These are phyloP conservation scores for Daldinia bambusicola DNA, from an alignment of 495 filamentous ascomycete genomes.

Conservation along the genomic window DNA sequence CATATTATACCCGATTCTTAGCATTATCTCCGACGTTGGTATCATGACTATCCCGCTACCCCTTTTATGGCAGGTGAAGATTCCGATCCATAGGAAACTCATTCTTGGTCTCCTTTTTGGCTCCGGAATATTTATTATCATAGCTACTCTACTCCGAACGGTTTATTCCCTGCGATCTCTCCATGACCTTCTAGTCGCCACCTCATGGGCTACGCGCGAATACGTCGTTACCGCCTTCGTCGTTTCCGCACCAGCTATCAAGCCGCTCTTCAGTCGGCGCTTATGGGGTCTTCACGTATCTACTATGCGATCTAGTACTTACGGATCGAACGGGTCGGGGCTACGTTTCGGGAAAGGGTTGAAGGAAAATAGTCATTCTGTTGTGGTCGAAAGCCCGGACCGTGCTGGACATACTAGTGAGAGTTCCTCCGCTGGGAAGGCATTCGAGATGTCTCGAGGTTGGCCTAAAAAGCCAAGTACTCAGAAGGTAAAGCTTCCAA, in stretches of 20 bases:
- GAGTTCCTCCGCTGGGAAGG: not conserved
- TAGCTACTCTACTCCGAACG: constrained; percentile 22
- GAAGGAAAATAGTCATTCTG: not conserved
- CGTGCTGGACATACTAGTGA: not conserved
- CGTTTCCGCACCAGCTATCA: constrained; percentile 28
- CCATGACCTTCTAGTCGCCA: constrained; percentile 19
- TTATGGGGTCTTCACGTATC: constrained; percentile 17
- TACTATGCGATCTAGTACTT: not conserved
- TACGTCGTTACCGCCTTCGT: constrained; percentile 28
- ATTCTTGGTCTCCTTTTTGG: constrained; percentile 14
- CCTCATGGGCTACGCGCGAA: constrained; percentile 29
- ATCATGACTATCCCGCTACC: constrained; percentile 30
- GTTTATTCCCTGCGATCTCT: constrained; percentile 21
- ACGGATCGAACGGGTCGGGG: constrained; percentile 3
- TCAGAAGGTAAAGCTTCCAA: not conserved
- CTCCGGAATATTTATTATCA: constrained; percentile 29
- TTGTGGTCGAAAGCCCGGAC: not conserved
- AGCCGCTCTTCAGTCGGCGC: constrained; percentile 22
- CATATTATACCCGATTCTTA: constrained; percentile 20
- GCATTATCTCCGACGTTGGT: constrained; percentile 27
- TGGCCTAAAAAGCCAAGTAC: not conserved
- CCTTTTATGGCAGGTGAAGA: constrained; percentile 22
- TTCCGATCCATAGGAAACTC: constrained; percentile 5
- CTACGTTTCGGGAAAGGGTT: constrained; percentile 18
- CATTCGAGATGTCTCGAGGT: not conserved